Percentiles rank a stretch among this genome's conserved stretches.
Evolutionary conservation across 2,329 filamentous ascomycete species (phyloP).

Genomic region (Stachybotrys chlorohalonatus): DNA sequence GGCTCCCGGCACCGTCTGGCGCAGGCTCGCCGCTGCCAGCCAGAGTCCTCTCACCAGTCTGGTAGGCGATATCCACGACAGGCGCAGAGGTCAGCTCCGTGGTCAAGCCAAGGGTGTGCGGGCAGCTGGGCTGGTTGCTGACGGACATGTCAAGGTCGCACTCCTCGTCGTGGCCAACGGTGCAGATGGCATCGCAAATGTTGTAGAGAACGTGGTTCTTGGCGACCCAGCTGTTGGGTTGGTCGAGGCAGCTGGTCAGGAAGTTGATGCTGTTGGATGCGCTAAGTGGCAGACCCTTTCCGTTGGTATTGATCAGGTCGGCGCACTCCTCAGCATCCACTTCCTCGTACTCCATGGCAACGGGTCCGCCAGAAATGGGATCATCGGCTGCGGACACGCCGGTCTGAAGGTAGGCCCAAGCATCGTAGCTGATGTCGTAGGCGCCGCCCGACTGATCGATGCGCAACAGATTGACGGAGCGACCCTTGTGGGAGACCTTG

Average conservation of each 20-base stretch:
- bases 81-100: conserved; percentile 18
- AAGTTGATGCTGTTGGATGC: conserved; percentile 37
- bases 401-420: conserved; percentile 43
- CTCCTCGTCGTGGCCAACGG: conserved; percentile 27
- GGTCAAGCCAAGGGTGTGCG: conserved; percentile 23
- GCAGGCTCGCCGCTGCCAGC: conserved; percentile 9
- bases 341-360: conserved; percentile 31
- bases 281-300: conserved; percentile 20
- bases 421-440: conserved; percentile 45
- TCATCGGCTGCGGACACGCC: conserved; percentile 28
- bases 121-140: conserved; percentile 28
- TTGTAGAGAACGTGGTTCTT: conserved; percentile 34
- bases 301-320: conserved; percentile 29
- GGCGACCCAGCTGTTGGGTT: conserved; percentile 28
- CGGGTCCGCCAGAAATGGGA: conserved; percentile 31
- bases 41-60: conserved; percentile 21
- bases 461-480: conserved; percentile 42
- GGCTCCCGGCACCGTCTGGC: not conserved
- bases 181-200: conserved; percentile 32
- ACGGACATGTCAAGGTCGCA: conserved; percentile 26
- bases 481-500: conserved; percentile 32
- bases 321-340: conserved; percentile 31
- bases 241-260: conserved; percentile 25
- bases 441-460: conserved; percentile 42
- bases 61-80: conserved; percentile 31